These are phyloP conservation scores for Crinitomyces ghanaensis DNA, from an alignment of 805 yeast species.

Conservation along the genomic window DNA sequence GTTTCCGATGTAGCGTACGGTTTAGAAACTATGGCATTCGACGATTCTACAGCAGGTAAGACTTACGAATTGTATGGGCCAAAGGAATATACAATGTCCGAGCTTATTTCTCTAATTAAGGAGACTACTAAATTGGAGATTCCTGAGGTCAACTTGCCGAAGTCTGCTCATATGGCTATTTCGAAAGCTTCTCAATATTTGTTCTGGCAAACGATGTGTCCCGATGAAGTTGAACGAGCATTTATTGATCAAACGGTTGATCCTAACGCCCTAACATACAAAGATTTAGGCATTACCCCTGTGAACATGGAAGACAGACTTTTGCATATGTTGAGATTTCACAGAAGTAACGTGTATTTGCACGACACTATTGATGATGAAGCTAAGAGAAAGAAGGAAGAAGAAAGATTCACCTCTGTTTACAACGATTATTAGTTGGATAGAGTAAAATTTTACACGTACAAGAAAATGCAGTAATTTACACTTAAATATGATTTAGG, in stretches of 20 bases:
- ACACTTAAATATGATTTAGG: too few species aligned
- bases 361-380: constrained; percentile 12
- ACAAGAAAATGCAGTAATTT: too few species aligned
- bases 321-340: constrained; percentile 10
- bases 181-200: constrained; percentile 29
- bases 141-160: constrained; percentile 30
- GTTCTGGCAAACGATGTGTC: constrained; percentile 41
- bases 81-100: constrained; percentile 48
- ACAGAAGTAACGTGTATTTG: constrained; percentile 9
- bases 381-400: constrained; percentile 2
- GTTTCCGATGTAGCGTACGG: constrained; percentile 70
- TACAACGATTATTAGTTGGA: too few species aligned
- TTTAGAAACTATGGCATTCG: constrained; percentile 65
- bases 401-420: constrained; percentile 2
- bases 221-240: constrained; percentile 68
- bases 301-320: constrained; percentile 11
- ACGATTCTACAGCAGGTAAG: constrained; percentile 70
- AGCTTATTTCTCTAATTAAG: constrained; percentile 61
- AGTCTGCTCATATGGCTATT: constrained; percentile 23
- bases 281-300: constrained; percentile 52
- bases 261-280: constrained; percentile 48
- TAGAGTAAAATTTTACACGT: too few species aligned
- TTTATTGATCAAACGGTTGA: constrained; percentile 54
- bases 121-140: constrained; percentile 40
- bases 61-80: constrained; percentile 65